Evolutionary conservation across 176 grass and related monocot species (phyloP).

Genomic region (Musa itinerans): DNA sequence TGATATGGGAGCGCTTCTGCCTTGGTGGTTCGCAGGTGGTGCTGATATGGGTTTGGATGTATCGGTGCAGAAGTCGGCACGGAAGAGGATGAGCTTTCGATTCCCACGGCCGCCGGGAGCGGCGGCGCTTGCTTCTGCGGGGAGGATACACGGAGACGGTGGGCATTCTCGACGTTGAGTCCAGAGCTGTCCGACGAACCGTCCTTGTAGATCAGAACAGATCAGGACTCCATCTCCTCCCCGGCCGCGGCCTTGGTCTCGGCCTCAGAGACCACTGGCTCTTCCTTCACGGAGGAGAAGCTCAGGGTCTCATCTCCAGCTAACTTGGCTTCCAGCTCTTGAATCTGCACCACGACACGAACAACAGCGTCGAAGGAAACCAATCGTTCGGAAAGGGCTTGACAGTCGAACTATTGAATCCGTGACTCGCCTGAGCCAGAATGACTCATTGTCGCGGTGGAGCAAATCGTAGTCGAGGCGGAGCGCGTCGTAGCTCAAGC

Average conservation of each 20-base stretch:
- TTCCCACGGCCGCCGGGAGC: background rate
- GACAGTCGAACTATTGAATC: background rate
- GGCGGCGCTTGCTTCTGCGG: background rate
- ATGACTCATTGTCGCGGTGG: too few relatives aligned
- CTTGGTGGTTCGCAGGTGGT: background rate
- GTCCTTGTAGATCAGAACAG: conserved; percentile 2
- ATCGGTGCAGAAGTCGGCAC: background rate
- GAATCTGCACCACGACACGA: conserved; percentile 23
- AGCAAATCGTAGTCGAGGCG: too few relatives aligned
- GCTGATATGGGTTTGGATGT: background rate
- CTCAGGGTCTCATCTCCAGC: background rate
- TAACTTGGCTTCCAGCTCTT: conserved; percentile 50
- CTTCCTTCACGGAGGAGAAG: background rate
- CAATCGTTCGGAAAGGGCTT: background rate
- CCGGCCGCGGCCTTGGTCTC: conserved; percentile 3
- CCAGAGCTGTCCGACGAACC: conserved; percentile 46
- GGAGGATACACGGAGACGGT: background rate
- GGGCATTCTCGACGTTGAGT: background rate
- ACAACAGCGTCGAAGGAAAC: background rate
- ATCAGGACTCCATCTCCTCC: background rate
- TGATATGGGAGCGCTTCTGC: background rate
- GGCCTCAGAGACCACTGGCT: conserved; percentile 28
- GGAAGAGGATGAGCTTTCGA: background rate
- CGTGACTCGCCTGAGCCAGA: too few relatives aligned
- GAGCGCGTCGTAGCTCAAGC: background rate